Conservation (phyloP, 768 basidiomycete genomes). For the Hortiboletus campestris region DNA sequence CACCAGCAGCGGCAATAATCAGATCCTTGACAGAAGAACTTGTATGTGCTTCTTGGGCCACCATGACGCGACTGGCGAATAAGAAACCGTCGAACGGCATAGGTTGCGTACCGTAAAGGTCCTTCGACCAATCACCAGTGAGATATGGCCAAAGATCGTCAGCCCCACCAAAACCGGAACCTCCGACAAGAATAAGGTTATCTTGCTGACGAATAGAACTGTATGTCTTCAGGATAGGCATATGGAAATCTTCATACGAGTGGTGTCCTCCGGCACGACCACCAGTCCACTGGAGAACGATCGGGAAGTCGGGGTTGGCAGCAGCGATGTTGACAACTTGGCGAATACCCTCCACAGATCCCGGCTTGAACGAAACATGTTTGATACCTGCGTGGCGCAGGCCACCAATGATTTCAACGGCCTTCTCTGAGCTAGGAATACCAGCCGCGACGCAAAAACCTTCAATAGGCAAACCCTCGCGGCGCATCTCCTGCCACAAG, state of each 20-base stretch:
- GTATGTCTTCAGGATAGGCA: constrained; percentile 90
- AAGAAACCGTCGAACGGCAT: constrained; percentile 99
- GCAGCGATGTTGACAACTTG: constrained; percentile 96
- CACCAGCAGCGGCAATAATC: constrained; percentile 92
- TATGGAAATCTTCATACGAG: constrained; percentile 98
- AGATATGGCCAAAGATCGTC: constrained; percentile 97
- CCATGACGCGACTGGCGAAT: constrained; percentile 97
- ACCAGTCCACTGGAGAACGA: constrained; percentile 99
- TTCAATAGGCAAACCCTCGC: constrained; percentile 92
- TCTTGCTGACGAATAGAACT: constrained; percentile 81
- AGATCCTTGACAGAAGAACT: constrained; percentile 93
- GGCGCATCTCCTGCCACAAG: constrained; percentile 96
- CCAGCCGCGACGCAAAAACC: constrained; percentile 99
- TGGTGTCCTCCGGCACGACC: constrained; percentile 99
- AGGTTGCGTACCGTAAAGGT: constrained; percentile 77
- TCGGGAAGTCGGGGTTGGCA: constrained; percentile 91
- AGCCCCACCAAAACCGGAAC: constrained; percentile 94
- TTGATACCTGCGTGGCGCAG: constrained; percentile 83
- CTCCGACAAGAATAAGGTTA: constrained; percentile 89
- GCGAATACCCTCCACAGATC: constrained; percentile 95
- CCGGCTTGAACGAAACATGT: constrained; percentile 97
- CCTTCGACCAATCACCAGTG: constrained; percentile 90
- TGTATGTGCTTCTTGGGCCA: constrained; percentile 97
- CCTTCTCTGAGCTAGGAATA: constrained; percentile 95
- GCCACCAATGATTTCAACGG: constrained; percentile 90